Evolutionary conservation across 768 basidiomycete genomes (phyloP), one percentile per base, ranked within the genome.

Genomic region (Gelatoporia subvermispora): DNA sequence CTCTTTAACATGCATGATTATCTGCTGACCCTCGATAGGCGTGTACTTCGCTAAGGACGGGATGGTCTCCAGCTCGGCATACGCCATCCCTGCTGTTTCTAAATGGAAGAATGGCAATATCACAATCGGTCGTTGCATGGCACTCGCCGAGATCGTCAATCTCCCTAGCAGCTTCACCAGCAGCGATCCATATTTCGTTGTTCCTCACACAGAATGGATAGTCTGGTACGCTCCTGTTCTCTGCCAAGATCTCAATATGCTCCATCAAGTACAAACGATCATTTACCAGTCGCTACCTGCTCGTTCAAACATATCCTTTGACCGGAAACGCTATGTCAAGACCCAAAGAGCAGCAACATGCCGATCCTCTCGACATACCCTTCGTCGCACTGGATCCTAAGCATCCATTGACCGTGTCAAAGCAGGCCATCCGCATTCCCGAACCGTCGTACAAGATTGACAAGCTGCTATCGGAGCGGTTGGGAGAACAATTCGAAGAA

Each of bases 21-120:
- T 24, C 17, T n/a, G 55, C 28, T 50, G 52, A n/a, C 34, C 46
- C n/a, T 15, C 23, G 23, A 9, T 43, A 84, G 82, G 85, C 3
- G 82, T 87, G 1, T 88, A 87, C 57, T 77, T 85, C 42, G 78
- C 81, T 3, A 81, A 77, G 56, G 81, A 85, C 25, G 81, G 72
- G 3, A 48, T 38, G 1, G 56, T 73, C 1, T 83, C 82, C 0
- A 72, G 77, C 64, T 59, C 67, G 0, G 21, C 39, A 15, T 83
- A 81, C 55, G 71, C 77, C 0, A 31, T 31, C 2, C 46, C 46
- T 7, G 60, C 51, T 58, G 56, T 22, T 47, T 66, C n/a, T 50
- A 62, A 38, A 31, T 85, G 84, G 84, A 62, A 60, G 38, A 79
- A 79, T 55, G 81, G 81, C 53, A 65, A 60, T 28, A 69, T 75